Conservation (phyloP, 1,139 yeast genomes). For the Candida smagusa region DNA sequence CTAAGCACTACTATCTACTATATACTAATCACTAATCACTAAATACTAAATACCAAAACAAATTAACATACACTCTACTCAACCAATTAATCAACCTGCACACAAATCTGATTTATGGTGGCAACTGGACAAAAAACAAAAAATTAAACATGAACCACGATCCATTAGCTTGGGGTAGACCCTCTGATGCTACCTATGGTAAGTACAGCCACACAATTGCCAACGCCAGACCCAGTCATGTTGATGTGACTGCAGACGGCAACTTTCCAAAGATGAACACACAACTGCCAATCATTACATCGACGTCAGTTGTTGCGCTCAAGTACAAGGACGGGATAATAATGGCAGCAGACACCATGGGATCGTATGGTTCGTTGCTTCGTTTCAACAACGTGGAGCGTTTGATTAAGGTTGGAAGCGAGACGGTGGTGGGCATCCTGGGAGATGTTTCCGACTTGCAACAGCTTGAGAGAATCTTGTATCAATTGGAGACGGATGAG, state of each 20-base stretch:
- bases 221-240: constrained; percentile 33
- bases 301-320: constrained; percentile 90
- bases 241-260: constrained; percentile 19
- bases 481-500: constrained; percentile 68
- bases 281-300: constrained; percentile 92
- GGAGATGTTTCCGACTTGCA: constrained; percentile 97
- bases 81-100: too few relatives aligned
- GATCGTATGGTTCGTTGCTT: constrained; percentile 88
- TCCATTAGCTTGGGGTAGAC: constrained; percentile 95
- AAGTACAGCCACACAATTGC: constrained; percentile 72
- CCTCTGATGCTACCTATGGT: constrained; percentile 78
- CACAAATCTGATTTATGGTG: background rate
- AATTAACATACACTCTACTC: too few relatives aligned
- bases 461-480: constrained; percentile 69
- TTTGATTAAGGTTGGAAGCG: constrained; percentile 74
- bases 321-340: constrained; percentile 88
- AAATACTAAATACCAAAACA: too few relatives aligned
- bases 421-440: constrained; percentile 87
- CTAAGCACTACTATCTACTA: too few relatives aligned
- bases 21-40: too few relatives aligned
- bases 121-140: constrained; percentile 3
- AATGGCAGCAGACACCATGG: constrained; percentile 93
- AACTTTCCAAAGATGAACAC: constrained; percentile 76
- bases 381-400: constrained; percentile 85
- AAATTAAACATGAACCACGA: constrained; percentile 76